Evolutionary conservation across 257 asterid genomes (phyloP).

Genomic region (Solanum paucissectum): DNA sequence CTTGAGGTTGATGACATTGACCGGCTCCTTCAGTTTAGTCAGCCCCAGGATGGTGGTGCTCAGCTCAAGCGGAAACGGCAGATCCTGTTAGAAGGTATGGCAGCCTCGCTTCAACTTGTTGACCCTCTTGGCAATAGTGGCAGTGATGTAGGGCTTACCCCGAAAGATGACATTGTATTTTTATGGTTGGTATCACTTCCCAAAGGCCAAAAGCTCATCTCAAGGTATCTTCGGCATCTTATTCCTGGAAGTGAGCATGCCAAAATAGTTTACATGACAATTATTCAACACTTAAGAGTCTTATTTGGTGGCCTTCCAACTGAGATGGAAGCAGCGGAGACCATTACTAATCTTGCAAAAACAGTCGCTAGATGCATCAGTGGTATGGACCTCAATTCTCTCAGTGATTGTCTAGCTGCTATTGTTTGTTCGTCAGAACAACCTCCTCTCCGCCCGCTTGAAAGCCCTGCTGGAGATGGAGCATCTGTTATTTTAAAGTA

Average conservation of each 20-base stretch:
- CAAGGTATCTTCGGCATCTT: conserved; percentile 28
- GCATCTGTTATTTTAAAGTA: conserved; percentile 28
- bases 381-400: conserved; percentile 34
- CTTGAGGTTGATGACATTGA: conserved; percentile 22
- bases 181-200: conserved; percentile 29
- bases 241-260: conserved; percentile 27
- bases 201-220: conserved; percentile 34
- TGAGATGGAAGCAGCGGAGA: conserved; percentile 17
- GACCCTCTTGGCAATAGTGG: conserved; percentile 37
- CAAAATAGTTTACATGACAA: conserved; percentile 36
- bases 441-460: conserved; percentile 32
- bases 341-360: conserved; percentile 14
- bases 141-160: conserved; percentile 11
- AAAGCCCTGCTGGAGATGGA: conserved; percentile 37
- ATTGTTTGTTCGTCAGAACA: conserved; percentile 32
- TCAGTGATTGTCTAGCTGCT: conserved; percentile 30
- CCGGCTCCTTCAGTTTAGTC: conserved; percentile 9
- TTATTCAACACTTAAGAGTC: conserved; percentile 23
- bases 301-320: conserved; percentile 23
- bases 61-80: conserved; percentile 30
- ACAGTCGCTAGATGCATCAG: conserved; percentile 11
- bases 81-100: conserved; percentile 32
- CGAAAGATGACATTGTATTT: conserved; percentile 31
- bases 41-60: conserved; percentile 23
- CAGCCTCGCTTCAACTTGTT: conserved; percentile 30